Evolutionary conservation across 208 protist species (phyloP), one percentile per base, ranked within the genome.

Genomic region (Angomonas ambiguus): DNA sequence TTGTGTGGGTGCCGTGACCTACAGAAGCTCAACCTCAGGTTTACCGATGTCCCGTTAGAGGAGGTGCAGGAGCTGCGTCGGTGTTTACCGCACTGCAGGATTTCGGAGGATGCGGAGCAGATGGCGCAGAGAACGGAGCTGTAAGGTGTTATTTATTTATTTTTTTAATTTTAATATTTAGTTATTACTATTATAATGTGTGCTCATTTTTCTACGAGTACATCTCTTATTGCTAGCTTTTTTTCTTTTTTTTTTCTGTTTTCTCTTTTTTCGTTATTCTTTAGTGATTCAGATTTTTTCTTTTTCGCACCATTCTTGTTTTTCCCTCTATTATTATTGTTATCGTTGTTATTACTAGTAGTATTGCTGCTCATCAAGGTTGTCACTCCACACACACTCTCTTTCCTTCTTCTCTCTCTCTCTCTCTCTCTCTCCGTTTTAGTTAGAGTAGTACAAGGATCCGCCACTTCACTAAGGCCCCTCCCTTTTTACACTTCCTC

Each of bases 11-110:
- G 63, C 60, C 58, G 51, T 8, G 20, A 42, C 16, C 51, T 82
- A 27, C 56, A 69, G 30, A 77, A 72, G 55, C 51, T 77, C 16
- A 74, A 82, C 41, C 56, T 75, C 51, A 71, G 70, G 59, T 72
- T 66, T 30, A 82, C 71, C 1, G 20, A 67, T 16, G 67, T 69
- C 2, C 33, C 68, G 0, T 38, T 22, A 8, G 53, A 76, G 60
- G 71, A 82, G 22, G 60, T 77, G 0, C 18, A 62, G 48, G 60
- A 62, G 20, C 32, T 77, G 31, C 62, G 69, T 27, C 31, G 25
- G 6, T 49, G 42, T 59, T 67, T 77, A 22, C 61, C 72, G 13
- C 10, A 55, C 1, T 82, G 67, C 34, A 61, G 60, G 4, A 60
- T 82, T 3, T 66, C 65, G 30, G 60, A 69, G 22, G 65, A 76